A percentile compares a stretch with the other conserved stretches of the same genome.
These are phyloP conservation scores for Ogataea hybrid DNA, from an alignment of 1,139 yeast genomes.

Conservation along the genomic window DNA sequence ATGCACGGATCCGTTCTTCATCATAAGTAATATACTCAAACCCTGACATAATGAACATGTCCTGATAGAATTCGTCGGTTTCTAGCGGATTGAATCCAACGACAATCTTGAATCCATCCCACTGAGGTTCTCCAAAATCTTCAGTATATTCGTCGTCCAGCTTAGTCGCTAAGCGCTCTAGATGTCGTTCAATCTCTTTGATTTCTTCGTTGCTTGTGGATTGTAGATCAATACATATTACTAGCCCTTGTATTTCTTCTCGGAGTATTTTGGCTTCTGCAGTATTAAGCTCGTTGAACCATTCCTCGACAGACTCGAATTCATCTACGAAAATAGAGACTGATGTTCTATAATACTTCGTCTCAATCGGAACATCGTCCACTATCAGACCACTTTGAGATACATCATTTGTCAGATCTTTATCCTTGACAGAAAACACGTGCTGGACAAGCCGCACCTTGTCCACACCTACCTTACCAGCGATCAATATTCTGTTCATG, in stretches of 20 bases:
- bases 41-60: slow-evolving; percentile 25
- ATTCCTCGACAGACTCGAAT: slow-evolving; percentile 27
- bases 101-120: slow-evolving; percentile 31
- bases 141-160: slow-evolving; percentile 25
- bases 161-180: slow-evolving; percentile 18
- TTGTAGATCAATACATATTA: slow-evolving; percentile 33
- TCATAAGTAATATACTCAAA: slow-evolving; percentile 31
- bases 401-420: slow-evolving; percentile 17
- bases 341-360: slow-evolving; percentile 37
- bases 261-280: slow-evolving; percentile 39
- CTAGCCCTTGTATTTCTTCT: slow-evolving; percentile 38
- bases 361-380: slow-evolving; percentile 31
- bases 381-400: slow-evolving; percentile 35
- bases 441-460: slow-evolving; percentile 35
- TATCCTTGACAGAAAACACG: slow-evolving; percentile 2
- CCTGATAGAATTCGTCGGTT: slow-evolving; percentile 14
- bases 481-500: slow-evolving; percentile 36
- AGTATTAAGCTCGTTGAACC: slow-evolving; percentile 37
- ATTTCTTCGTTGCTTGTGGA: slow-evolving; percentile 1
- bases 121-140: slow-evolving; percentile 22
- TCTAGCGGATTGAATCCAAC: slow-evolving; percentile 17
- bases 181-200: slow-evolving; percentile 3
- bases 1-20: not conserved
- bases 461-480: slow-evolving; percentile 37
- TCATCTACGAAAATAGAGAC: slow-evolving; percentile 45